phyloP scores from a whole-genome alignment of 2,329 filamentous ascomycete genomes.

The Parafenestella ontariensis region DNA sequence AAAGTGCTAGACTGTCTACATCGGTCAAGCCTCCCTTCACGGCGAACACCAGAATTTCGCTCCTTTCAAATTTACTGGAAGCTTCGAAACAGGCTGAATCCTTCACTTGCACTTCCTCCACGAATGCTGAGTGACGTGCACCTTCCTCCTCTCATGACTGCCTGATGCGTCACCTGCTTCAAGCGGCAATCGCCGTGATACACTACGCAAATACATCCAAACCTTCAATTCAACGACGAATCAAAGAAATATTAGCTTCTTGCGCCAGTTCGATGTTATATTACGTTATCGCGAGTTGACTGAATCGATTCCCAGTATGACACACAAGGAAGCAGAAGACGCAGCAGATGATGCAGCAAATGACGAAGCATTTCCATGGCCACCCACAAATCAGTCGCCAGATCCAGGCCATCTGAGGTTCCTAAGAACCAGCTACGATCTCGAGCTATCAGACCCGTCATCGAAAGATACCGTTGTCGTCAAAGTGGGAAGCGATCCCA shows the following conservation, averaged over 20 bases:
- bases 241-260: too few species aligned
- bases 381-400: background rate
- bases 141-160: background rate
- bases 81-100: background rate
- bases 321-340: background rate
- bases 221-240: background rate
- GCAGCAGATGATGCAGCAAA: background rate
- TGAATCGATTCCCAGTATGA: background rate
- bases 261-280: too few species aligned
- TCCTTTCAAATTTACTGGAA: background rate
- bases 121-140: background rate
- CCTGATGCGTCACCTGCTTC: background rate
- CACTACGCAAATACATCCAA: background rate
- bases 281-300: background rate
- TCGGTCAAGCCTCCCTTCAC: background rate
- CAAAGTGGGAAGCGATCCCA: background rate
- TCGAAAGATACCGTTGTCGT: background rate
- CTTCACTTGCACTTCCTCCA: background rate
- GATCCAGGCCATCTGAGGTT: background rate
- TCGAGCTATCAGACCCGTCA: background rate
- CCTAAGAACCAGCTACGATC: background rate
- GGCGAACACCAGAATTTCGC: too few species aligned
- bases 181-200: background rate
- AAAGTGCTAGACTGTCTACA: too few species aligned
- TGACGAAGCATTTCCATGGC: background rate